phyloP scores from a whole-genome alignment of 2,329 filamentous ascomycete species.

The Sarocladium brachiariae region DNA sequence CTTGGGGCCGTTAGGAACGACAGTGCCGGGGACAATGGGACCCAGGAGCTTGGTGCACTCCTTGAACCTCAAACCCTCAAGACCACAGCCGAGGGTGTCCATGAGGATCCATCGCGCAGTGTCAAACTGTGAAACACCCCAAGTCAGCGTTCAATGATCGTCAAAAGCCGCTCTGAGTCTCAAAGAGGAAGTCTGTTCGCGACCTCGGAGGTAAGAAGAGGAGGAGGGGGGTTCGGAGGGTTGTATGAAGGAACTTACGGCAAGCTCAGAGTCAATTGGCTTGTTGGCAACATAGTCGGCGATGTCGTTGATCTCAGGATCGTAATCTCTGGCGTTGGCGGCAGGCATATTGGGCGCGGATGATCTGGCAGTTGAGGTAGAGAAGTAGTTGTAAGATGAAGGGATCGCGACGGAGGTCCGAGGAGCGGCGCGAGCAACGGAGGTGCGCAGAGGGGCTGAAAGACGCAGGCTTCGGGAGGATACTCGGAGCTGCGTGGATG shows the following conservation, averaged over 20 bases:
- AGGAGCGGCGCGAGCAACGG: constrained; percentile 25
- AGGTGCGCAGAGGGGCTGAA: constrained; percentile 28
- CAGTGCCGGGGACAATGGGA: constrained; percentile 81
- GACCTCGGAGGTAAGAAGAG: background rate
- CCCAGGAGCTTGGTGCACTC: constrained; percentile 94
- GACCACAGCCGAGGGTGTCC: constrained; percentile 92
- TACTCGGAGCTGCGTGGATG: constrained; percentile 46
- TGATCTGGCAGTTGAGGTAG: constrained; percentile 40
- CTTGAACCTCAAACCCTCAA: constrained; percentile 91
- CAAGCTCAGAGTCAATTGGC: constrained; percentile 82
- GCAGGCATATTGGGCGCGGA: constrained; percentile 39
- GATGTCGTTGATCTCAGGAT: constrained; percentile 92
- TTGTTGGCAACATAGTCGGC: constrained; percentile 92
- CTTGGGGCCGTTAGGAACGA: constrained; percentile 84
- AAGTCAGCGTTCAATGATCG: background rate
- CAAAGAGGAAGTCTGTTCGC: background rate
- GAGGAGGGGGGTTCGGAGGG: background rate
- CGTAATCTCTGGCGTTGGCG: constrained; percentile 59
- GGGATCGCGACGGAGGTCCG: constrained; percentile 25
- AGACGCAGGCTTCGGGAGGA: constrained; percentile 31
- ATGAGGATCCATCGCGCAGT: constrained; percentile 95
- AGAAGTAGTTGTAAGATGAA: constrained; percentile 36
- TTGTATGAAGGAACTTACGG: constrained; percentile 52
- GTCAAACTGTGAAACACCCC: constrained; percentile 58
- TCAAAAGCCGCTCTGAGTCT: background rate